These are phyloP conservation scores for Roridomyces roridus DNA, from an alignment of 768 basidiomycete species.

Conservation along the genomic window DNA sequence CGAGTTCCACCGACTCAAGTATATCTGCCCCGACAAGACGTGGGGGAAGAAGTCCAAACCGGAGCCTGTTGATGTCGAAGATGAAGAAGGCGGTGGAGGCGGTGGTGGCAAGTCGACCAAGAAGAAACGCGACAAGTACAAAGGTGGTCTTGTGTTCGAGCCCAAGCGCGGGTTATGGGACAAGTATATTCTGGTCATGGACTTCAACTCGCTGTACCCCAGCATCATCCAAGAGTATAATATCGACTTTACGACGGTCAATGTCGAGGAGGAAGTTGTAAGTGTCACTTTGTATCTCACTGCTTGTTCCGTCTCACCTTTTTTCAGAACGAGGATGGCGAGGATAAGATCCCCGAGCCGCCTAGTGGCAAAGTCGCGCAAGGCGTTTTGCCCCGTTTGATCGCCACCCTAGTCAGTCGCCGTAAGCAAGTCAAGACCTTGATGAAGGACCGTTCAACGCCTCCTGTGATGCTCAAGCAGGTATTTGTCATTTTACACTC, in stretches of 20 bases:
- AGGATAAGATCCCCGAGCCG: conserved; percentile 91
- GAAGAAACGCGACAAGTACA: conserved; percentile 91
- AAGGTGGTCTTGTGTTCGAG: conserved; percentile 97
- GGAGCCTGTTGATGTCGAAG: conserved; percentile 54
- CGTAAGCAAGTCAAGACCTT: conserved; percentile 89
- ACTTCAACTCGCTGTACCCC: conserved; percentile 99
- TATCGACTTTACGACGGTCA: conserved; percentile 98
- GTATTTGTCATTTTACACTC: conserved; percentile 41
- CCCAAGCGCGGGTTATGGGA: conserved; percentile 97
- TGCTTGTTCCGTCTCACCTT: neutral
- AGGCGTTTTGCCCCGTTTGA: conserved; percentile 95
- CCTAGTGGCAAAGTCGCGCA: conserved; percentile 73
- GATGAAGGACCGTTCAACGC: conserved; percentile 87
- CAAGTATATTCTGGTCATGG: conserved; percentile 97
- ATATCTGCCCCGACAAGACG: conserved; percentile 94
- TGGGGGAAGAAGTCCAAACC: conserved; percentile 77
- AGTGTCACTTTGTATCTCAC: neutral
- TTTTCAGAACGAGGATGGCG: conserved; percentile 46
- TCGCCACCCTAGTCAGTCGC: conserved; percentile 93
- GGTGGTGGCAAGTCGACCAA: conserved; percentile 62
- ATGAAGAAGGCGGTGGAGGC: conserved; percentile 57
- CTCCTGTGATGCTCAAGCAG: conserved; percentile 82
- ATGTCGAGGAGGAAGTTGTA: conserved; percentile 62
- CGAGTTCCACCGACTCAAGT: conserved; percentile 96
- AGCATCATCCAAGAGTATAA: conserved; percentile 99